These are phyloP conservation scores for Gossypium laxum DNA, from an alignment of 441 rosid genomes.

Conservation along the genomic window DNA sequence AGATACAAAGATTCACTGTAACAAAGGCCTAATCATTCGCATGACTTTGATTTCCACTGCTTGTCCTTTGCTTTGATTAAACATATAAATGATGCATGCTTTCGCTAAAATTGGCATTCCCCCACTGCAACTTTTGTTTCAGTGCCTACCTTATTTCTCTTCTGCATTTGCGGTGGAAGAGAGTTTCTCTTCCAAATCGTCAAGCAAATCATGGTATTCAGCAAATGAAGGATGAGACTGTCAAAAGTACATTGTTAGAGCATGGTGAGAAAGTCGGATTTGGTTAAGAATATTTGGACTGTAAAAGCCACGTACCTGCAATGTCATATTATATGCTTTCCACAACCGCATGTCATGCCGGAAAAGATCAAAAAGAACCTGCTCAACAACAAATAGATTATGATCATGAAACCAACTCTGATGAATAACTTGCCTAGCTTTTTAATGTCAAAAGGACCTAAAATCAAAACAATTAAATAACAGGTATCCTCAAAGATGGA, in stretches of 20 bases:
- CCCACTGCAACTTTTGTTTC: background rate
- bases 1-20: background rate
- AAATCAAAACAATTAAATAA: background rate
- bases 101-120: background rate
- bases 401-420: background rate
- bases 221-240: constrained; percentile 64
- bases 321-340: constrained; percentile 74
- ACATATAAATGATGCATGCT: background rate
- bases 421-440: background rate
- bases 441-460: background rate
- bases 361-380: constrained; percentile 90
- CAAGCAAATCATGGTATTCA: constrained; percentile 71
- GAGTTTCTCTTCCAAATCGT: constrained; percentile 55
- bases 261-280: constrained; percentile 1
- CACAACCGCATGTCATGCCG: constrained; percentile 69
- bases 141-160: constrained; percentile 15
- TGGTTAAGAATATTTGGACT: background rate
- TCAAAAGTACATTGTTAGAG: background rate
- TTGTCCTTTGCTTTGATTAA: background rate
- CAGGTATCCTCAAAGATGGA: background rate
- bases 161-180: constrained; percentile 27
- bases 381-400: constrained; percentile 9
- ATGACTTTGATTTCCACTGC: background rate
- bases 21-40: background rate
- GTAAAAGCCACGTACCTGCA: constrained; percentile 45